Percentiles rank a stretch among this genome's conserved stretches.
phyloP scores from a whole-genome alignment of 2,329 filamentous ascomycete species.

The Colletotrichum sp. region DNA sequence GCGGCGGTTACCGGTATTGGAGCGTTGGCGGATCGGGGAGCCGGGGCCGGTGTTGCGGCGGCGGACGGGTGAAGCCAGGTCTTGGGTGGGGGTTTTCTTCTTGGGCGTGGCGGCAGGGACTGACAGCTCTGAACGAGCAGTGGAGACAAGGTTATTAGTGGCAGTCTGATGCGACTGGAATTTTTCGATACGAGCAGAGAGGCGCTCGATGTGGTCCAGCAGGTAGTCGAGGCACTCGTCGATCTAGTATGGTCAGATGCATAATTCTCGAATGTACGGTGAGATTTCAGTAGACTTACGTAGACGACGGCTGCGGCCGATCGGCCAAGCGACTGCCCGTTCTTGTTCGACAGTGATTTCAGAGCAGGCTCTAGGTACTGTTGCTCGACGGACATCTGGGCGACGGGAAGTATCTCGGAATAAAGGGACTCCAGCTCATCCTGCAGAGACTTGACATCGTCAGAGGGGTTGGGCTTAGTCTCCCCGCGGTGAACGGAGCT shows the following conservation, averaged over 20 bases:
- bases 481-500: slow-evolving; percentile 33
- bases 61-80: slow-evolving; percentile 40
- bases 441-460: slow-evolving; percentile 53
- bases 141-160: slow-evolving; percentile 41
- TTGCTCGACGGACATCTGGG: slow-evolving; percentile 74
- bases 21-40: slow-evolving; percentile 40
- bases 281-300: slow-evolving; percentile 38
- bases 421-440: slow-evolving; percentile 74
- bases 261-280: background rate
- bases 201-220: slow-evolving; percentile 47
- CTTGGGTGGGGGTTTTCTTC: slow-evolving; percentile 25
- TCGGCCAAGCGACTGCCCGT: slow-evolving; percentile 47
- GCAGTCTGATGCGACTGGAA: slow-evolving; percentile 52
- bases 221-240: slow-evolving; percentile 58
- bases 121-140: slow-evolving; percentile 50
- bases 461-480: slow-evolving; percentile 32
- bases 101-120: slow-evolving; percentile 23
- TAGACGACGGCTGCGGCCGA: slow-evolving; percentile 56
- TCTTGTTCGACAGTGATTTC: slow-evolving; percentile 46
- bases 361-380: slow-evolving; percentile 69
- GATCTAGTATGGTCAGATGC: slow-evolving; percentile 43
- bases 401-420: slow-evolving; percentile 71
- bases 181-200: slow-evolving; percentile 47
- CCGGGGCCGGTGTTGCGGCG: slow-evolving; percentile 22
- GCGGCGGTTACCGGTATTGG: slow-evolving; percentile 30